phyloP scores from a whole-genome alignment of 2,329 filamentous ascomycete genomes.

The Sporothrix curviconia region DNA sequence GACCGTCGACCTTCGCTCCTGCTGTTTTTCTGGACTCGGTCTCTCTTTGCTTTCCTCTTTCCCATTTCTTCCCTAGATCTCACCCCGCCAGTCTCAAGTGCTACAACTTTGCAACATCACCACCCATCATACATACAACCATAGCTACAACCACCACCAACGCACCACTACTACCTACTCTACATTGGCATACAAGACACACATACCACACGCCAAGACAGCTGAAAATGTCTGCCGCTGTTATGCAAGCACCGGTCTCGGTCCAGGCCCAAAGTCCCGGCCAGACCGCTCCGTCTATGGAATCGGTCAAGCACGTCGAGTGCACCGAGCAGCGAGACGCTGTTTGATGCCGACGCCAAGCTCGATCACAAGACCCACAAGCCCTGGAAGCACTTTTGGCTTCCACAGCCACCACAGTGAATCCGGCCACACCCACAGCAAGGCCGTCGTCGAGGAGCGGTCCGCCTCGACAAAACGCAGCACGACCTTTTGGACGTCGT shows the following conservation, averaged over 20 bases:
- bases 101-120: neutral
- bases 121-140: no score
- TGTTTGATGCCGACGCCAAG: conserved; percentile 26
- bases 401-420: neutral
- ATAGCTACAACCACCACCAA: neutral
- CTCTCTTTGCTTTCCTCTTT: neutral
- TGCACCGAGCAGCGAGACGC: conserved; percentile 29
- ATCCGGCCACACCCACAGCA: neutral
- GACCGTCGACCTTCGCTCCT: neutral
- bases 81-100: neutral
- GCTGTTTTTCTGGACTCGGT: neutral
- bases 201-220: neutral
- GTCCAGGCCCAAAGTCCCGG: neutral
- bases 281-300: no score
- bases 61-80: neutral
- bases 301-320: conserved; percentile 19
- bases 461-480: conserved; percentile 41
- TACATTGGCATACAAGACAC: neutral
- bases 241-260: neutral
- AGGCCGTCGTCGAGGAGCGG: conserved; percentile 31
- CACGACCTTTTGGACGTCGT: conserved; percentile 44
- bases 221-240: neutral
- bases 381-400: conserved; percentile 11
- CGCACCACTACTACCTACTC: neutral
- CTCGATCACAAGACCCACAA: conserved; percentile 15